Evolutionary conservation across 1,284 basidiomycete species (phyloP), one percentile per base, ranked within the genome.

Genomic region (Rhodotorula sp.): DNA sequence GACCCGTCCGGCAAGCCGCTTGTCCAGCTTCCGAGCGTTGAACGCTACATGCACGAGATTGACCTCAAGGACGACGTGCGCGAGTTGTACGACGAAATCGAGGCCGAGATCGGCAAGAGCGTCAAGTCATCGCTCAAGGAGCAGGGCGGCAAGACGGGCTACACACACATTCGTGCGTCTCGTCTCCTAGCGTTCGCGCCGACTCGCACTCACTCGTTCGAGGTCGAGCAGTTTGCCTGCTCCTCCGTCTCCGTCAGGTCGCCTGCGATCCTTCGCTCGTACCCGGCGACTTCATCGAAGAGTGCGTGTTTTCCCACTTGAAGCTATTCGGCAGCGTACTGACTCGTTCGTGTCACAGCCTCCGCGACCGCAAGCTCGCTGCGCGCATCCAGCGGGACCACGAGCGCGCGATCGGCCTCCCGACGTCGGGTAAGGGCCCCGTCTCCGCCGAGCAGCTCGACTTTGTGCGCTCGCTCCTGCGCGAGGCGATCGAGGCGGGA

Each of bases 161-260:
- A 64, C 46, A 82, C 67, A 66, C 78, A 58, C 79, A 79, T 72
- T 7, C 66, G 70, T 64, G 19, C 59, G 71, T 71, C 53, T 83
- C 82, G 54, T 81, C 83, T 52, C 25, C 50, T 48, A 34, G 34
- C 41, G 21, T 7, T 56, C 21, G 75, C 56, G n/a, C 50, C 5
- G 49, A 1, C 14, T 14, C 23, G 23, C 14, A n/a, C 2, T 17
- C 2, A 3, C 3, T 13, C 12, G 12, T 13, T 8, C 4, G 17
- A 25, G 52, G 8, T 16, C 27, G 25, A 3, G 92, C 48, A 90
- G 90, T 72, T 87, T 93, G 87, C 48, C 67, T 71, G 13, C 84
- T 96, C 25, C 93, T 92, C 4, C 88, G 93, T 48, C 85, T 96
- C 82, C 88, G 93, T 23, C 93, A 96, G 81, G 83, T 95, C 21